Evolutionary conservation across 225 moss, liverwort and hornwort species (phyloP).

Genomic region (Pleurozium schreberi): DNA sequence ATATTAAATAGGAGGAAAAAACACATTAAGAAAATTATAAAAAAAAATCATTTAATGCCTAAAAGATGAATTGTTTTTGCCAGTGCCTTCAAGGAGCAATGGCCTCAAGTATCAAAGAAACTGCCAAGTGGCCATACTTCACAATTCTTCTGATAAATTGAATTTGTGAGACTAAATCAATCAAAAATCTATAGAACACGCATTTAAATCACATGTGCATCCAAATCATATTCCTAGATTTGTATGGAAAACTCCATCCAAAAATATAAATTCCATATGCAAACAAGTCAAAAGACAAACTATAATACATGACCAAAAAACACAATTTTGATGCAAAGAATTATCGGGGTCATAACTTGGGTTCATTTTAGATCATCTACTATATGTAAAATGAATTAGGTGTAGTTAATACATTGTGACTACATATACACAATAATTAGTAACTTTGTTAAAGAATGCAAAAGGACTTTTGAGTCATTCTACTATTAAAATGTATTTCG

Average conservation of each 20-base stretch:
- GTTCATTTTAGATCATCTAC: neutral
- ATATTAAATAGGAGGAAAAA: neutral
- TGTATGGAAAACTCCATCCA: neutral
- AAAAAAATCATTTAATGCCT: neutral
- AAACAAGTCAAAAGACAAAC: neutral
- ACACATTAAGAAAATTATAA: too few species aligned
- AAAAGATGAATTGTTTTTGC: neutral
- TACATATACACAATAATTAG: neutral
- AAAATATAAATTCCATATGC: neutral
- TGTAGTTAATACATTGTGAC: neutral
- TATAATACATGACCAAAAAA: neutral
- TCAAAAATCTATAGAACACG: neutral
- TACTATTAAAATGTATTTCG: neutral
- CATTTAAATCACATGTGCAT: neutral
- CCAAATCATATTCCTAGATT: neutral
- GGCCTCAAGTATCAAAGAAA: neutral
- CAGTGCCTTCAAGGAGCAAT: neutral
- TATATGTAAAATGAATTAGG: neutral
- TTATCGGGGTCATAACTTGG: neutral
- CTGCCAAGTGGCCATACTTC: neutral
- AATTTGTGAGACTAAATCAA: neutral
- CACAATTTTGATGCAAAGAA: neutral
- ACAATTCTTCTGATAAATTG: neutral
- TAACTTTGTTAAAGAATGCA: neutral
- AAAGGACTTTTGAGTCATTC: neutral